Conservation (phyloP, 768 basidiomycete species). For the Tephrocybe rancida region DNA sequence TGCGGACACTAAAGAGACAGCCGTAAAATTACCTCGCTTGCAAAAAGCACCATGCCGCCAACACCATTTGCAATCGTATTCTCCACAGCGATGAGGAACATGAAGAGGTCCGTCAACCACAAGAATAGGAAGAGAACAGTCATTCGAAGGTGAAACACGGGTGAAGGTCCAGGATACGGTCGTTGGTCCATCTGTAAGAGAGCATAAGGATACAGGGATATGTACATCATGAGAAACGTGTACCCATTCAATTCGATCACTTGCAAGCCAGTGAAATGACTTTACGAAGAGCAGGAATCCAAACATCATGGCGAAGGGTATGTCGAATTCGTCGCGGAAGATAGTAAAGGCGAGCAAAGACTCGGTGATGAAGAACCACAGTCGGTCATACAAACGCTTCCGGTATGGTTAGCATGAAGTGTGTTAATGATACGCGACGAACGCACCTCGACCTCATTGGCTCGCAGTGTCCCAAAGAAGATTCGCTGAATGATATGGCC, state of each 20-base stretch:
- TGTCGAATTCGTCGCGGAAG: slow-evolving; percentile 93
- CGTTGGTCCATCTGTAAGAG: slow-evolving; percentile 90
- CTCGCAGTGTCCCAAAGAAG: slow-evolving; percentile 88
- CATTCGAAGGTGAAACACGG: slow-evolving; percentile 87
- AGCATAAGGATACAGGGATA: slow-evolving; percentile 11
- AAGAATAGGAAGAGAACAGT: slow-evolving; percentile 72
- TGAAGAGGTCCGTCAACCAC: slow-evolving; percentile 71
- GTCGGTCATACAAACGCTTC: slow-evolving; percentile 91
- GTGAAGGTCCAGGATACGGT: slow-evolving; percentile 81
- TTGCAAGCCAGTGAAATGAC: slow-evolving; percentile 97
- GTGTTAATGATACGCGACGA: not conserved
- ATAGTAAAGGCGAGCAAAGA: slow-evolving; percentile 96
- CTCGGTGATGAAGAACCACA: slow-evolving; percentile 98
- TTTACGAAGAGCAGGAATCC: slow-evolving; percentile 93
- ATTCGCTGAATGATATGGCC: slow-evolving; percentile 81
- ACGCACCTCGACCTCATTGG: slow-evolving; percentile 90
- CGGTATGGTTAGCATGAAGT: not conserved
- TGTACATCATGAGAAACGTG: slow-evolving; percentile 6
- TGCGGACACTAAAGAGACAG: not conserved
- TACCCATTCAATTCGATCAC: slow-evolving; percentile 96
- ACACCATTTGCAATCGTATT: slow-evolving; percentile 79
- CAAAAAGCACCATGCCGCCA: slow-evolving; percentile 93
- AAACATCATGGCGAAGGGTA: slow-evolving; percentile 93
- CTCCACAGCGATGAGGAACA: slow-evolving; percentile 82
- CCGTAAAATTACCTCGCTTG: slow-evolving; percentile 75